phyloP scores from a whole-genome alignment of 2,329 filamentous ascomycete genomes.

The Eutypa lata region DNA sequence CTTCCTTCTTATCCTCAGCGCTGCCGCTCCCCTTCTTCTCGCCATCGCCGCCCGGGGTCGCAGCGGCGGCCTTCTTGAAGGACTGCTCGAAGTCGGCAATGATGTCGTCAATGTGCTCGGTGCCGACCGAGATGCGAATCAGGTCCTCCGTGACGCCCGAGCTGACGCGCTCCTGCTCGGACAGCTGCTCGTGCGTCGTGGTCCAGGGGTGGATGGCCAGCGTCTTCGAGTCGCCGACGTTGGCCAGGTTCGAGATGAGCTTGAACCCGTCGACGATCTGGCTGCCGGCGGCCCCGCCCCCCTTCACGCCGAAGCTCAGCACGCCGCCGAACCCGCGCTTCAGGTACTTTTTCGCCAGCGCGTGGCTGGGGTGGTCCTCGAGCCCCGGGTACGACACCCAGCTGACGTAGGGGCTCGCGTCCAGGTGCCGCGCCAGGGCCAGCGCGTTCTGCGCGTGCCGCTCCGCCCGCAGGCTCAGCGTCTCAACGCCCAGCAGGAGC shows the following conservation, averaged over 20 bases:
- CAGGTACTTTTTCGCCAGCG: slow-evolving; percentile 82
- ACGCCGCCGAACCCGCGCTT: slow-evolving; percentile 84
- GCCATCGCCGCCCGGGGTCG: slow-evolving; percentile 34
- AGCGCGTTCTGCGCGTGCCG: slow-evolving; percentile 83
- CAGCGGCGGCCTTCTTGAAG: slow-evolving; percentile 60
- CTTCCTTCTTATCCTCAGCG: slow-evolving; percentile 30
- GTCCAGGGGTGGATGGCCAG: slow-evolving; percentile 93
- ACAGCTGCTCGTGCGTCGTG: slow-evolving; percentile 91
- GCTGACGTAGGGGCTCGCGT: slow-evolving; percentile 76
- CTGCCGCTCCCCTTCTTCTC: slow-evolving; percentile 16
- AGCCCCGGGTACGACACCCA: slow-evolving; percentile 96
- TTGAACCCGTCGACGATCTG: slow-evolving; percentile 93
- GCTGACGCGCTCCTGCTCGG: slow-evolving; percentile 69
- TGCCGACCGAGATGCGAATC: slow-evolving; percentile 93
- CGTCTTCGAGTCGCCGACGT: slow-evolving; percentile 94
- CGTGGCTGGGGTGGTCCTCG: slow-evolving; percentile 75
- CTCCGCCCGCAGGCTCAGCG: slow-evolving; percentile 80
- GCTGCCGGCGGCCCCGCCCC: slow-evolving; percentile 76
- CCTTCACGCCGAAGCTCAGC: slow-evolving; percentile 89
- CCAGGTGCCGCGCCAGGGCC: slow-evolving; percentile 76
- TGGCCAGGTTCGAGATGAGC: slow-evolving; percentile 91
- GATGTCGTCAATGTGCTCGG: slow-evolving; percentile 96
- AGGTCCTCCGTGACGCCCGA: slow-evolving; percentile 88
- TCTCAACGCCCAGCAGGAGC: slow-evolving; percentile 85
- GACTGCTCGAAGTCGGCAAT: slow-evolving; percentile 93